Evolutionary conservation across 345 rosid species (phyloP).

Genomic region (Ricinus communis): DNA sequence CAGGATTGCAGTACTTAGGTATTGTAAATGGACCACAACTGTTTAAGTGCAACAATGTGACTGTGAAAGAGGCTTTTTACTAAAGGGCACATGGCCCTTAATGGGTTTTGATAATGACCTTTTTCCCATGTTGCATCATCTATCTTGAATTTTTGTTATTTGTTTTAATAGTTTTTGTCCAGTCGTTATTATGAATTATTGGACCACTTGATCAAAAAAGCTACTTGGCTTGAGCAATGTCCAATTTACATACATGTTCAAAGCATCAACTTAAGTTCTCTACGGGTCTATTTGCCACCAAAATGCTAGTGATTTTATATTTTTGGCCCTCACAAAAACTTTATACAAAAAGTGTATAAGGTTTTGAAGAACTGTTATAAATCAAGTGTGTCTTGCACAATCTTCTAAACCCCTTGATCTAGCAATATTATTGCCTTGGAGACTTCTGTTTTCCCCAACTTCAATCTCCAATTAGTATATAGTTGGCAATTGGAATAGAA

Average conservation of each 20-base stretch:
- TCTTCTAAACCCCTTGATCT: background rate
- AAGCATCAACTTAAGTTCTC: background rate
- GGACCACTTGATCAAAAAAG: background rate
- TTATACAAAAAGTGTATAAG: background rate
- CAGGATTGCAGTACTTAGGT: slow-evolving; percentile 9
- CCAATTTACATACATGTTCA: background rate
- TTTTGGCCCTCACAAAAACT: background rate
- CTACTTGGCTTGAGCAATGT: background rate
- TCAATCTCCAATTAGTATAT: no score
- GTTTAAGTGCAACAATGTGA: background rate
- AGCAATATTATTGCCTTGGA: no score
- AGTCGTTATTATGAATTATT: no score
- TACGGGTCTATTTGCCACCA: no score
- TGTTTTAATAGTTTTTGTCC: background rate
- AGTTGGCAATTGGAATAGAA: no score
- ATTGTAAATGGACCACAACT: slow-evolving; percentile 21
- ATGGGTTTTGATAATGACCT: slow-evolving; percentile 11
- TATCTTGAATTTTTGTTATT: background rate
- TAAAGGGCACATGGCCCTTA: slow-evolving; percentile 19
- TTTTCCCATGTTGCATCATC: slow-evolving; percentile 1
- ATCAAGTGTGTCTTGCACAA: slow-evolving; percentile 8
- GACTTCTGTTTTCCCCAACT: no score
- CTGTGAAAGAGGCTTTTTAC: slow-evolving; percentile 2
- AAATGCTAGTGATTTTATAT: background rate
- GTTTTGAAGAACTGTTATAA: no score